Evolutionary conservation across 805 yeast genomes (phyloP), one percentile per base, ranked within the genome.

Genomic region (Hanseniaspora vineae): DNA sequence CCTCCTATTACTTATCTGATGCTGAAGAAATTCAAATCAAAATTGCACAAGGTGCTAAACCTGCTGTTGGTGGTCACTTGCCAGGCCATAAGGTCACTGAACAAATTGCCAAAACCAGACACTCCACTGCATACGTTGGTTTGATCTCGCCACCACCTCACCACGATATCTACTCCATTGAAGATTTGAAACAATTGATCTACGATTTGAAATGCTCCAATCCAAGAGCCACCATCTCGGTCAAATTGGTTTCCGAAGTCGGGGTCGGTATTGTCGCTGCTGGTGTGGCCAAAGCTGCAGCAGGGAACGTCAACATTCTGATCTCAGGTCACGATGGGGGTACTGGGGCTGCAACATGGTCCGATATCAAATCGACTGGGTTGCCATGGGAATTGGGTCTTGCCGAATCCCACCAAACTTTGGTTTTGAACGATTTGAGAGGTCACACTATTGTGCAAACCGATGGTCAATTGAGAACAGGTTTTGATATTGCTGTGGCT

Each of bases 1-100:
- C 98, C 3, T 87, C 97, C 2, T 78, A 82, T 67, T 90, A 92
- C 66, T 73, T 90, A 58, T 80, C 96, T 35, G 97, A 90, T 68
- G 95, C 97, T 42, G 97, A 90, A 60, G 97, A 90, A 70, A 78
- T 90, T 53, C 98, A 90, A 69, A 92, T 90, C 66, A 90, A 90
- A 71, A 88, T 90, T 89, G 97, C 97, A 10, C 98, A 90, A 70
- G 97, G 98, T 70, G 98, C 98, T 48, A 90, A 90, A 69, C 97
- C 97, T 11, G 98, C 97, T 71, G 97, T 92, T 73, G 98, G 98
- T 75, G 98, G 98, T 75, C 97, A 92, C 68, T 73, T 88, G 56
- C 96, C 96, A 35, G 96, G 95, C 50, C 84, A 84, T 70, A 90
- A 90, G 68, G 98, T 90, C 44, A 77, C 90, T 29, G 78, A 73